These are phyloP conservation scores for Annulohypoxylon stygium DNA, from an alignment of 495 filamentous ascomycete genomes.

Conservation along the genomic window DNA sequence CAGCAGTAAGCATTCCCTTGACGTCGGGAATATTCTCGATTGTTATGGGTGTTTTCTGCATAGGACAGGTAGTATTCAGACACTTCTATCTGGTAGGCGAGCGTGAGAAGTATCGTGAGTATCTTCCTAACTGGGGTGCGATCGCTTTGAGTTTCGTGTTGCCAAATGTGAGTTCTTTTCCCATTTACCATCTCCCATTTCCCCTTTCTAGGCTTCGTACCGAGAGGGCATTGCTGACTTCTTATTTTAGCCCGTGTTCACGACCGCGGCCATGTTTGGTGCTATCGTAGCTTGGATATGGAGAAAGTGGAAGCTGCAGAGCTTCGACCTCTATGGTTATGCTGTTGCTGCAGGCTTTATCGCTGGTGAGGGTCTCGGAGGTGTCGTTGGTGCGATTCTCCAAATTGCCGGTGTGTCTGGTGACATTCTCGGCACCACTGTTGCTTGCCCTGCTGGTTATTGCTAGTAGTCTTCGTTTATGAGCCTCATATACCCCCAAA, in stretches of 20 bases:
- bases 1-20: constrained; percentile 67
- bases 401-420: constrained; percentile 67
- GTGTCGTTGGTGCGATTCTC: constrained; percentile 69
- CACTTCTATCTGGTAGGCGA: constrained; percentile 69
- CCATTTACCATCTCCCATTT: neutral
- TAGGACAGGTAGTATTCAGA: constrained; percentile 66
- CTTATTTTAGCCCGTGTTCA: constrained; percentile 59
- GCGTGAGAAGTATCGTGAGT: constrained; percentile 69
- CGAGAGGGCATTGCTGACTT: neutral
- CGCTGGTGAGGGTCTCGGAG: constrained; percentile 75
- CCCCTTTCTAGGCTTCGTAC: neutral
- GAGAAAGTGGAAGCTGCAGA: constrained; percentile 67
- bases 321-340: constrained; percentile 74
- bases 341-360: constrained; percentile 76
- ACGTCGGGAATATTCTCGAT: constrained; percentile 69
- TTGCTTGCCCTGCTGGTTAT: constrained; percentile 62
- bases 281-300: constrained; percentile 69
- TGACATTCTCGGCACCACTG: constrained; percentile 57
- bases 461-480: constrained; percentile 30
- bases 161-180: constrained; percentile 49
- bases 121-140: constrained; percentile 76
- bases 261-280: constrained; percentile 70
- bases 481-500: constrained; percentile 33
- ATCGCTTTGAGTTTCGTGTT: constrained; percentile 74
- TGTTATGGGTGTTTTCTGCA: constrained; percentile 65